Base-by-base conservation (phyloP, 1,284 basidiomycete genomes). In the Heterobasidion occidentale region DNA sequence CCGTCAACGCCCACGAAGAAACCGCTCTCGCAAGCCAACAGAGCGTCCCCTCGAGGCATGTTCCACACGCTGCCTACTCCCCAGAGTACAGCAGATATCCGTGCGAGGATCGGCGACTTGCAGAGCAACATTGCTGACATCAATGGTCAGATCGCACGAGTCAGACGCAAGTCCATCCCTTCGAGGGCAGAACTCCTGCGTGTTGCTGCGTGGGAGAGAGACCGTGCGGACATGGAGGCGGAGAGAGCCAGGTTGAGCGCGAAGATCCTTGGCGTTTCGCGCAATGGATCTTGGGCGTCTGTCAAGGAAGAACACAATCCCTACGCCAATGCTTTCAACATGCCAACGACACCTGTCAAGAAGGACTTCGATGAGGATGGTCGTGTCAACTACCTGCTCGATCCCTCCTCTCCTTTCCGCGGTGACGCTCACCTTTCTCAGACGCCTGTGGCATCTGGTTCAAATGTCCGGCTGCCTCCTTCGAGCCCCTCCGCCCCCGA, bases 161-260 rank as follows among this genome's bases (percentile, higher is more conserved):
- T 65, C 6, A 27, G 53, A 44, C 60, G 65, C 35, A 74, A 74
- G 62, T 54, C 49, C 9, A 64, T 52, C 8, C 67, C 65, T 52
- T 64, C 63, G 9, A 69, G 68, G 59, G 57, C 63, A 0, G 71
- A 76, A 44, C 9, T 56, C 9, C 73, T 68, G 2, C 62, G 70
- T 33, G 63, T 73, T 7, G 17, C 14, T 1, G 63, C 59, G 0
- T 59, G 64, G 33, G 57, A 61, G 12, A 33, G 33, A 2, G 59
- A 67, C 27, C 44, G 72, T 6, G 46, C 46, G 9, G 55, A 54
- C 0, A 60, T 72, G 15, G 59, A 62, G 15, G 53, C 54, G 8
- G 51, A 60, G 51, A 72, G 68, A 55, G 64, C 66, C 9, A 55
- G 63, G 12, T 60, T 63, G 35, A 42, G 38, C 7, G 38, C 38